Evolutionary conservation across 208 protist species (phyloP), one percentile per base, ranked within the genome.

Genomic region (Trypanosomatidae sp.): DNA sequence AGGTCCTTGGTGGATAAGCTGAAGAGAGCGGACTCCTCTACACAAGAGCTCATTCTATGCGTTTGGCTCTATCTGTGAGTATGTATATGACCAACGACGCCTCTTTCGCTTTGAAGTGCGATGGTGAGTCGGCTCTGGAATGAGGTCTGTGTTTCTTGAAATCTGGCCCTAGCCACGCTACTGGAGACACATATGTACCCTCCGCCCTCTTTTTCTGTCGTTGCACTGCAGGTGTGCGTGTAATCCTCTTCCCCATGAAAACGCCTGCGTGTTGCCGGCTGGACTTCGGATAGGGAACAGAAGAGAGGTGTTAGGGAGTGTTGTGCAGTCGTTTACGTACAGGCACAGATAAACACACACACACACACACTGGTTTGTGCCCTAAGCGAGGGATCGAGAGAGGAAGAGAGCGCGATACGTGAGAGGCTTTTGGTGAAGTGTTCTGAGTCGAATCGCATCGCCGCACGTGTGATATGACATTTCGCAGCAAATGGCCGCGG

Each of bases 21-120:
- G 7, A 25, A 28, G 15, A 58, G 33, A 30, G 8, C 25, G 46
- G 49, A 30, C 8, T 50, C 22, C 33, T 68, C 64, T 13, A 36
- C 15, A 33, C 64, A 13, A 25, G 44, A 68, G 33, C 22, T 65
- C 60, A 65, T 65, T 65, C 60, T 47, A 46, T 65, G 60, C n/a
- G 19, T 15, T 25, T 22, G 41, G 22, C n/a, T 46, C 28, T 30
- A 28, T 65, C 58, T 22, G 22, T 28, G 39, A 25, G 39, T 30
- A 22, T 17, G 19, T 44, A 0, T 44, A 65, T 65, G 60, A 28
- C 36, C 19, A 65, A 25, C 15, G 60, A 33, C 19, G 33, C 58
- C 58, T 44, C 43, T 47, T 52, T 25, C 9, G 59, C 36, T 39
- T 44, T 4, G 10, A 6, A 28, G 60, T 44, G 39, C 60, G 19